Evolutionary conservation across 257 asterid genomes (phyloP).

Genomic region (Striga asiatica): DNA sequence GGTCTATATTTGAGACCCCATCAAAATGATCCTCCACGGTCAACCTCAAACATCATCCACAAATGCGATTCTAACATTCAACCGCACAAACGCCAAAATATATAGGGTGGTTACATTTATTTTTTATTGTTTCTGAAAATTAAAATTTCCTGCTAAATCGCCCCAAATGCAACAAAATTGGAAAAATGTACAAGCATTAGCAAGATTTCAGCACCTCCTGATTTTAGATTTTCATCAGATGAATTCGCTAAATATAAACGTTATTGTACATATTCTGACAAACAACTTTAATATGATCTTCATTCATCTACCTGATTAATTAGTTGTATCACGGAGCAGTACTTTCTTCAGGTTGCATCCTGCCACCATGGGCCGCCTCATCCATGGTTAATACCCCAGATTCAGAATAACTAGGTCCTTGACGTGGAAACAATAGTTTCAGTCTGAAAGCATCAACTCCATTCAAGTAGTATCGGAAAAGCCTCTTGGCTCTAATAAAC

Average conservation of each 20-base stretch:
- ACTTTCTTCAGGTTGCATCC: slow-evolving; percentile 16
- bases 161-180: not conserved
- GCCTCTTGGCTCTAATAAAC: slow-evolving; percentile 84
- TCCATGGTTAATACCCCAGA: slow-evolving; percentile 20
- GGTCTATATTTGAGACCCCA: no score
- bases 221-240: not conserved
- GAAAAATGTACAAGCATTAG: not conserved
- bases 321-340: not conserved
- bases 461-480: slow-evolving; percentile 83
- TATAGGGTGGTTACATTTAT: no score
- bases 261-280: slow-evolving; percentile 4
- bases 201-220: not conserved
- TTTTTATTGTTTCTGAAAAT: no score
- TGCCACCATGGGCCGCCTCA: slow-evolving; percentile 18
- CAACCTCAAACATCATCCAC: no score
- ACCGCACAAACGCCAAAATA: no score
- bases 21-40: no score
- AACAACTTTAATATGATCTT: slow-evolving; percentile 1
- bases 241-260: not conserved
- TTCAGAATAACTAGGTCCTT: slow-evolving; percentile 26
- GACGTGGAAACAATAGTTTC: slow-evolving; percentile 70
- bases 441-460: slow-evolving; percentile 95
- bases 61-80: no score
- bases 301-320: not conserved
- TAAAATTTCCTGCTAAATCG: not conserved